Evolutionary conservation across 768 basidiomycete species (phyloP).

Genomic region (Boletus reticulatus): DNA sequence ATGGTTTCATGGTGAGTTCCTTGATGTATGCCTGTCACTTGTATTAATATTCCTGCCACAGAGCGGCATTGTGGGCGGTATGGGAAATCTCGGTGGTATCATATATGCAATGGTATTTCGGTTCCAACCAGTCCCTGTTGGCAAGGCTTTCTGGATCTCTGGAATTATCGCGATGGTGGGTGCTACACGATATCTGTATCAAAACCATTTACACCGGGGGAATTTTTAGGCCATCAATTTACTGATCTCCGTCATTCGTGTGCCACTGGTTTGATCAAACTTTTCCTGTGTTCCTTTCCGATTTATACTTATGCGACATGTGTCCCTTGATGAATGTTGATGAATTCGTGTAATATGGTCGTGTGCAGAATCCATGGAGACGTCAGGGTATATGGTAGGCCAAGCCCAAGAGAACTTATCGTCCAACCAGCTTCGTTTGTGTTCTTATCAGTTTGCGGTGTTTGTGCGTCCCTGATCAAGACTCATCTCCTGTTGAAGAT

Average conservation of each 20-base stretch:
- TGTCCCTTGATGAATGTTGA: too few species aligned
- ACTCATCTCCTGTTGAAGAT: too few species aligned
- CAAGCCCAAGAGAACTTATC: too few species aligned
- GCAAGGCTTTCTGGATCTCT: slow-evolving; percentile 40
- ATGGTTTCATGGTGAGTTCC: slow-evolving; percentile 28
- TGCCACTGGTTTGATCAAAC: neutral
- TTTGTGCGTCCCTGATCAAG: too few species aligned
- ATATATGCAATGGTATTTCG: slow-evolving; percentile 41
- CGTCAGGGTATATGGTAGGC: too few species aligned
- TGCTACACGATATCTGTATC: neutral
- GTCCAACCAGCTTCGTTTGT: too few species aligned
- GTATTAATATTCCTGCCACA: neutral
- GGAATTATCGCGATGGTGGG: slow-evolving; percentile 41
- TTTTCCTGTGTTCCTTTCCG: neutral
- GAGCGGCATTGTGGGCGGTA: slow-evolving; percentile 39
- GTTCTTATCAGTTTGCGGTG: too few species aligned
- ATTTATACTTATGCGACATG: too few species aligned
- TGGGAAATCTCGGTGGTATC: slow-evolving; percentile 46
- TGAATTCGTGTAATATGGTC: too few species aligned
- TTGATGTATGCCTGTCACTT: neutral
- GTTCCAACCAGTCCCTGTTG: slow-evolving; percentile 1
- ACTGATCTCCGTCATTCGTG: slow-evolving; percentile 6
- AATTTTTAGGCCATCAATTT: slow-evolving; percentile 5
- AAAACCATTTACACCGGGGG: neutral
- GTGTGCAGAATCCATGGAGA: too few species aligned